These are phyloP conservation scores for Solanum piurae DNA, from an alignment of 257 asterid genomes.

Conservation along the genomic window DNA sequence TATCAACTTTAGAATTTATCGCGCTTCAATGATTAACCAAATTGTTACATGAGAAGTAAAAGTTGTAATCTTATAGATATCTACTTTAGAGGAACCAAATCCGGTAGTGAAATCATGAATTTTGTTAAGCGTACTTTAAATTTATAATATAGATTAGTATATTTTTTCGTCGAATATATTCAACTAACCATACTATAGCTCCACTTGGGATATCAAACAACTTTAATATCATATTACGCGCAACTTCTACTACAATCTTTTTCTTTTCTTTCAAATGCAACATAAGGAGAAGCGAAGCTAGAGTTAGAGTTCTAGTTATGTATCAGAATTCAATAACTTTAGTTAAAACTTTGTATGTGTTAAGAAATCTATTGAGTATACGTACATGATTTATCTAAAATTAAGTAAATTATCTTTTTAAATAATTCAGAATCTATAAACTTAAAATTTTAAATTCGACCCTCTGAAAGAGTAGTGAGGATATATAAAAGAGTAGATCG, in stretches of 20 bases:
- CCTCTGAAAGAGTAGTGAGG: neutral
- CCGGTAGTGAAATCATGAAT: too few relatives aligned
- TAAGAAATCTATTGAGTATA: neutral
- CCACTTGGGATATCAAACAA: neutral
- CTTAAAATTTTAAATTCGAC: neutral
- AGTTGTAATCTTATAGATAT: neutral
- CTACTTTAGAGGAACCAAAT: neutral
- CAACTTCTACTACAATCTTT: neutral
- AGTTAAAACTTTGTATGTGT: neutral
- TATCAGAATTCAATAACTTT: neutral
- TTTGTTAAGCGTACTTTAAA: too few relatives aligned
- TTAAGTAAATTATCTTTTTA: fast-evolving
- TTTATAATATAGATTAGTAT: too few relatives aligned
- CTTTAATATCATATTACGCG: neutral
- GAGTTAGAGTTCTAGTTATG: neutral
- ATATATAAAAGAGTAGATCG: neutral
- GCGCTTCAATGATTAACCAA: too few relatives aligned
- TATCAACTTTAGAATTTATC: neutral
- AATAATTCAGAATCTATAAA: neutral
- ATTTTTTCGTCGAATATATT: too few relatives aligned
- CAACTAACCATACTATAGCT: too few relatives aligned
- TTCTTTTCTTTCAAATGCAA: neutral
- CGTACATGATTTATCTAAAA: neutral
- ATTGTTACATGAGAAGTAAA: neutral
- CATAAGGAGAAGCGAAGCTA: neutral